These are phyloP conservation scores for Lasiodiplodia gonubiensis DNA, from an alignment of 2,329 filamentous ascomycete genomes.

Conservation along the genomic window DNA sequence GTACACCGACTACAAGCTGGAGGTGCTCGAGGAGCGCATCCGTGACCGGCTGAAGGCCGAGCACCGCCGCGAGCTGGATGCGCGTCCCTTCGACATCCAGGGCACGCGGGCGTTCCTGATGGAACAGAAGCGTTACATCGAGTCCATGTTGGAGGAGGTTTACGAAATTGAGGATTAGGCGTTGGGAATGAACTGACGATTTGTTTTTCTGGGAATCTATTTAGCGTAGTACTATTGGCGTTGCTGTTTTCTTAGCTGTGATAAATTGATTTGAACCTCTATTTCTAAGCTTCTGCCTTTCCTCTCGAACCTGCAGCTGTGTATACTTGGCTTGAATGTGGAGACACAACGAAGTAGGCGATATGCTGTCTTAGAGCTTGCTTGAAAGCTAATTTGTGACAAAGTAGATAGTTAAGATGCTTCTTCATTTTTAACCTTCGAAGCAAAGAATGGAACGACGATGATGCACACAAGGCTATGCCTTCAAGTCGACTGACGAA, in stretches of 20 bases:
- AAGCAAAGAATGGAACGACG: too few relatives aligned
- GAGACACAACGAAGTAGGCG: too few relatives aligned
- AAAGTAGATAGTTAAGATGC: too few relatives aligned
- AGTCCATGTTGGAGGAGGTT: conserved; percentile 30
- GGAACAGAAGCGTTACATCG: conserved; percentile 43
- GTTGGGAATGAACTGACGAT: too few relatives aligned
- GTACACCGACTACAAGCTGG: conserved; percentile 47
- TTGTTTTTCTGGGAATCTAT: not conserved
- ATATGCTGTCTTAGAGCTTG: too few relatives aligned
- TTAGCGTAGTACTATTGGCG: not conserved
- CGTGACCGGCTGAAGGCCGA: conserved; percentile 41
- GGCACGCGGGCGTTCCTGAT: conserved; percentile 42
- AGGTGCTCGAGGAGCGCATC: conserved; percentile 46
- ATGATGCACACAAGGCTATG: too few relatives aligned
- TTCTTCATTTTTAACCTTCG: too few relatives aligned
- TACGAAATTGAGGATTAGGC: not conserved
- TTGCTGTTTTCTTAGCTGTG: not conserved
- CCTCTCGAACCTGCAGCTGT: too few relatives aligned
- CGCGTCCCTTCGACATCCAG: conserved; percentile 31
- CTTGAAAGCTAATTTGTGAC: too few relatives aligned
- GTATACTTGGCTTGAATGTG: too few relatives aligned
- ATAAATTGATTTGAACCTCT: not conserved
- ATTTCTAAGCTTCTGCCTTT: not conserved
- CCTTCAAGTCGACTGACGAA: too few relatives aligned
- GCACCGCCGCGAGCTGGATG: not conserved